These are phyloP conservation scores for Sinapis alba DNA, from an alignment of 441 rosid genomes.

Conservation along the genomic window DNA sequence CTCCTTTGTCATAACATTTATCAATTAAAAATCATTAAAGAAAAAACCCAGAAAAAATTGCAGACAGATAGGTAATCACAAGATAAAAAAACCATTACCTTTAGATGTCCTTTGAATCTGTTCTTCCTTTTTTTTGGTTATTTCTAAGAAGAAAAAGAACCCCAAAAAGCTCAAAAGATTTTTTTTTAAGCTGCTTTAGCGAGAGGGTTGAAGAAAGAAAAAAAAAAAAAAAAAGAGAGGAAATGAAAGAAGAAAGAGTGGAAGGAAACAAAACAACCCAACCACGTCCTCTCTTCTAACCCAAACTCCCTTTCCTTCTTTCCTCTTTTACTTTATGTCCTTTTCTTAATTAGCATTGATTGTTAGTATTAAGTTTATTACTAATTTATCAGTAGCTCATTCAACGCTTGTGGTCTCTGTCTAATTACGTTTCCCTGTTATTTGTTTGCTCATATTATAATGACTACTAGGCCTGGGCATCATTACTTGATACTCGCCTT, in stretches of 20 bases:
- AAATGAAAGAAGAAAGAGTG: slow-evolving; percentile 40
- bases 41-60: slow-evolving; percentile 12
- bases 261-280: slow-evolving; percentile 38
- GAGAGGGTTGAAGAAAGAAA: slow-evolving; percentile 27
- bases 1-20: neutral
- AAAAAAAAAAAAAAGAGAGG: slow-evolving; percentile 25
- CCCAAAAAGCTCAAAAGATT: neutral
- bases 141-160: neutral
- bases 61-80: neutral
- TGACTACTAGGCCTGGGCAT: slow-evolving; percentile 15
- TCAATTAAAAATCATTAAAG: neutral
- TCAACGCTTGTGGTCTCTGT: slow-evolving; percentile 35
- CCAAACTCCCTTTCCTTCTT: slow-evolving; percentile 23
- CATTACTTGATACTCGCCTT: no score
- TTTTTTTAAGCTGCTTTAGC: neutral
- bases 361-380: neutral
- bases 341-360: slow-evolving; percentile 22
- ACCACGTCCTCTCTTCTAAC: slow-evolving; percentile 36
- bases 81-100: slow-evolving; percentile 26
- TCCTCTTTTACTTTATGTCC: slow-evolving; percentile 28
- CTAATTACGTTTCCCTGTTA: slow-evolving; percentile 13
- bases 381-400: slow-evolving; percentile 24
- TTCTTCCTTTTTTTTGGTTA: slow-evolving; percentile 1
- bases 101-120: slow-evolving; percentile 6
- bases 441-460: slow-evolving; percentile 5